Evolutionary conservation across 73 alveolate species (phyloP), one percentile per base, ranked within the genome.

Genomic region (Paramecium caudatum): DNA sequence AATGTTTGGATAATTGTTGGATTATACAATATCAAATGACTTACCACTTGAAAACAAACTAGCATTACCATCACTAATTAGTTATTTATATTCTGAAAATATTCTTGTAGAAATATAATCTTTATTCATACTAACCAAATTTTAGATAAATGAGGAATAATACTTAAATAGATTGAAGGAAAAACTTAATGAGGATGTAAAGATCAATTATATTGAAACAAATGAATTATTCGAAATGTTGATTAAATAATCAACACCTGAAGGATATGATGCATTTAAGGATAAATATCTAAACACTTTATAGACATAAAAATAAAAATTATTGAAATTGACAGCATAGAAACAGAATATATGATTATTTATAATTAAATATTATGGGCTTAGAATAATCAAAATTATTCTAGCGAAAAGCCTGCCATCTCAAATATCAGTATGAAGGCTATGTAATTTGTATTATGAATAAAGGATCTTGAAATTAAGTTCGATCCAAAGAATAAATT

Each of bases 151-250:
- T 10, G 49, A 65, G 27, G 27, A 36, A 8, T 12, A 65, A 33
- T 15, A 65, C 4, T 12, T 1, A 0, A 7, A 32, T 15, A 8
- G 4, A 65, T 65, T 65, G 16, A 10, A 1, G 1, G 39, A 13
- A 32, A 15, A 27, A 33, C 34, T n/a, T 33, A 4, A 65, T 32
- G 34, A 65, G 17, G 49, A 65, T 34, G 34, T 33, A 1, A 3
- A 33, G n/a, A 9, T 2, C 8, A 32, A 65, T 1, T 65, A 33
- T 65, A 43, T 13, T 6, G 17, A 65, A 32, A 65, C 37, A 33
- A 36, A 36, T 13, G 83, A 65, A 65, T 65, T 65, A 65, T 65
- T 65, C 34, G 83, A 65, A 32, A 8, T 30, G 16, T 34, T 65
- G 15, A 33, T 32, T 17, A 30, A 13, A 13, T 32, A 65, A 25